These are phyloP conservation scores for Lentinus brumalis DNA, from an alignment of 768 basidiomycete species.

Conservation along the genomic window DNA sequence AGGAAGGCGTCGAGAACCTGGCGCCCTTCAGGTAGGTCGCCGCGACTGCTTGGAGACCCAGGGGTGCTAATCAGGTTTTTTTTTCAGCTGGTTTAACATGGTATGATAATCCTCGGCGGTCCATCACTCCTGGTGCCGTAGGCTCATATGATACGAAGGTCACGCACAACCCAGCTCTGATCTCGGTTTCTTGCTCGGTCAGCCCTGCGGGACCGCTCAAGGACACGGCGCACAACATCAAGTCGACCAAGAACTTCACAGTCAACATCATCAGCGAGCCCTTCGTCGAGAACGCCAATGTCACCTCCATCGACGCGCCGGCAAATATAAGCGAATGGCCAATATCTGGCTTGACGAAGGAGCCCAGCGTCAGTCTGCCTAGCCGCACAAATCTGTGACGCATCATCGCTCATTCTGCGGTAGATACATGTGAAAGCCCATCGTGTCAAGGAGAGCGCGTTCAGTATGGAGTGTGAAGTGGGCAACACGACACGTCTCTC, in stretches of 20 bases:
- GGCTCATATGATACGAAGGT: slow-evolving; percentile 15
- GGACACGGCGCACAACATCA: slow-evolving; percentile 52
- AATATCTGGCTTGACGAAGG: slow-evolving; percentile 45
- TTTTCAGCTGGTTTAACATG: slow-evolving; percentile 26
- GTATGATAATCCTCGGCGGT: neutral
- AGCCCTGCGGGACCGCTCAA: slow-evolving; percentile 24
- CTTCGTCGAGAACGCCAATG: slow-evolving; percentile 42
- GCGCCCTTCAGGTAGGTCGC: slow-evolving; percentile 42
- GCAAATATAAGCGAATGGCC: slow-evolving; percentile 42
- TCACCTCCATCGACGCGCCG: slow-evolving; percentile 40
- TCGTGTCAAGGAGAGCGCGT: slow-evolving; percentile 47
- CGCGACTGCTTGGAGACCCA: neutral
- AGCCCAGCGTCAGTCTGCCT: slow-evolving; percentile 33
- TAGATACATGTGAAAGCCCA: slow-evolving; percentile 43
- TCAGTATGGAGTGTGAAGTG: slow-evolving; percentile 50
- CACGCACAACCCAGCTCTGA: slow-evolving; percentile 43
- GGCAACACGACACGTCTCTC: neutral
- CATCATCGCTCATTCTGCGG: neutral
- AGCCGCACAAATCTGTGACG: neutral
- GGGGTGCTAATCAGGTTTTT: no score
- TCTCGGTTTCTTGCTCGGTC: slow-evolving; percentile 43
- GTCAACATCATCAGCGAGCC: slow-evolving; percentile 61
- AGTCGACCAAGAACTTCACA: slow-evolving; percentile 49
- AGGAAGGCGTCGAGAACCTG: slow-evolving; percentile 39
- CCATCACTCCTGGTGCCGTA: neutral